Evolutionary conservation across 2,329 filamentous ascomycete species (phyloP), one percentile per base, ranked within the genome.

Genomic region (Paecilomyces variotii): DNA sequence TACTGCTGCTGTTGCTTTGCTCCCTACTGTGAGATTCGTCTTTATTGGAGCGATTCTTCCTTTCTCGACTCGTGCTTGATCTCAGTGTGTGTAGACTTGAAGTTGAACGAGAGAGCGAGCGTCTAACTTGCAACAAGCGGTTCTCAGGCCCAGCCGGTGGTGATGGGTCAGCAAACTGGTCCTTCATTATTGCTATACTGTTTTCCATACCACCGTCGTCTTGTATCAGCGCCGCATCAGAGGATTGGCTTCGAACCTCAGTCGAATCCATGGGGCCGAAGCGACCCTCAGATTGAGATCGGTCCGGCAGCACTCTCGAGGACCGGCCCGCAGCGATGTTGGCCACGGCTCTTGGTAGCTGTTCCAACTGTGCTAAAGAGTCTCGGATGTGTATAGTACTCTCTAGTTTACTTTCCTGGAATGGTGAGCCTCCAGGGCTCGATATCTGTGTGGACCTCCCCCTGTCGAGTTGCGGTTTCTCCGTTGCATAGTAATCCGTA

Each of bases 1-100:
- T 56, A 53, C 62, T 72, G 57, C 69, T 70, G 25, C 67, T 67
- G 14, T 64, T 56, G 32, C 67, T 69, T 25, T 58, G 59, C n/a
- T 63, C 60, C 50, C 65, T 26, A 26, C 2, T 28, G 50, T 52
- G 50, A n/a, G n/a, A 24, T n/a, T 45, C 39, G 39, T 45, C 19
- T 19, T 45, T 19, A 14, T 19, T 45, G 4, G 39, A 24, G 39
- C 39, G 7, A 24, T 24, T 6, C 7, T 9, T 45, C 19, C n/a
- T 45, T 6, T n/a, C n/a, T 45, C 39, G 39, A 14, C 39, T 9
- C 39, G 39, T 45, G 19, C 39, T 45, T 5, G 39, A 45, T 45
- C 39, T 24, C 39, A 7, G 2, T 14, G 39, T 19, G n/a, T 19
- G 39, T 45, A 45, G 39, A 4, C 39, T 19, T 19, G 39, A 45